Conservation (phyloP, 257 asterid species). For the Gentiana macrophylla region DNA sequence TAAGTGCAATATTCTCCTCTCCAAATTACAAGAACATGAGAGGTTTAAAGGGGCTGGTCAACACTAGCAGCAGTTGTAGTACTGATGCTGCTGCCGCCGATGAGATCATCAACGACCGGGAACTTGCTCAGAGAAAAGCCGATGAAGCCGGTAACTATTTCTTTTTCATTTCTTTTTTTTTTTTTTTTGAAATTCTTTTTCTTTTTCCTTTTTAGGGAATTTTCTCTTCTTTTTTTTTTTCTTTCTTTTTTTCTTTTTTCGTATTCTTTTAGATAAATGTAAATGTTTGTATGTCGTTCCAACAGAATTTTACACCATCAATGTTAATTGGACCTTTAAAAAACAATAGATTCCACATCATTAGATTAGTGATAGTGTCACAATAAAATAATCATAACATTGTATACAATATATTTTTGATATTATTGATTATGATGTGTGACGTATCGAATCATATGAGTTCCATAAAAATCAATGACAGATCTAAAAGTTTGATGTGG, state of each 20-base stretch:
- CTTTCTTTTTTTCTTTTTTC: background rate
- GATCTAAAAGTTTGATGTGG: no score
- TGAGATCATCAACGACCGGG: slow-evolving; percentile 57
- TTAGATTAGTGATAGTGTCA: no score
- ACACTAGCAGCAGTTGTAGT: slow-evolving; percentile 15
- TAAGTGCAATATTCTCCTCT: slow-evolving; percentile 30
- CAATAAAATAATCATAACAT: no score
- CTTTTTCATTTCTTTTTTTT: background rate
- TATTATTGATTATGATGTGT: no score
- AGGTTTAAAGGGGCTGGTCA: slow-evolving; percentile 47
- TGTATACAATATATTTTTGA: no score
- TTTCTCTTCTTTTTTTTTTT: background rate
- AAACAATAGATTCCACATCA: no score
- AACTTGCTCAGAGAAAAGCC: slow-evolving; percentile 80
- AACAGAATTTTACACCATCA: no score
- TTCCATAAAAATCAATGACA: no score
- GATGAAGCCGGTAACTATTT: slow-evolving; percentile 56
- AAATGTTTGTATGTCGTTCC: no score
- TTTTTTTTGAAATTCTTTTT: background rate
- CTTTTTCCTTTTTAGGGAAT: background rate
- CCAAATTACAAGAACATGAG: slow-evolving; percentile 51
- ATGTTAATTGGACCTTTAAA: no score
- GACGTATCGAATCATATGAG: no score
- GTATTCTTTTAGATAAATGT: no score
- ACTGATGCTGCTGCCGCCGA: slow-evolving; percentile 23